Conservation (phyloP, 2,329 filamentous ascomycete species). For the Neonectria magnoliae region DNA sequence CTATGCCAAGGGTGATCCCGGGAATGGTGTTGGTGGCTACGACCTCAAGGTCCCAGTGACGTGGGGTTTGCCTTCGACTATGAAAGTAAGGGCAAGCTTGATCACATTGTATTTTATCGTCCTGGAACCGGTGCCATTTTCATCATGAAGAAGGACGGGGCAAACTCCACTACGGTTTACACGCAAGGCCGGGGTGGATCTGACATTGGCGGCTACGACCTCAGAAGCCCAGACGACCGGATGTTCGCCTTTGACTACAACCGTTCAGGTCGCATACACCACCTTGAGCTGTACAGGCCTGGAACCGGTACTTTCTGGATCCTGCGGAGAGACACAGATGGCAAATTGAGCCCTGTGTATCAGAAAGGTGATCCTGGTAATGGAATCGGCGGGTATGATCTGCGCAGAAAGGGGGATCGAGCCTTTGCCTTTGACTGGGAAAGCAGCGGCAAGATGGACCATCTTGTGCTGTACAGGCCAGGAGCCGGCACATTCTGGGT, state of each 20-base stretch:
- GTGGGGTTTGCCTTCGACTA: constrained; percentile 18
- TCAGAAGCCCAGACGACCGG: constrained; percentile 7
- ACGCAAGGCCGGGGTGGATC: constrained; percentile 7
- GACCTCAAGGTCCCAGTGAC: constrained; percentile 8
- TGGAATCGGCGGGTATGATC: constrained; percentile 17
- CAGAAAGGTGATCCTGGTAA: neutral
- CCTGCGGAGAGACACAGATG: neutral
- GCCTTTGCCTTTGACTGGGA: constrained; percentile 7
- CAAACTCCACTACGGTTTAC: constrained; percentile 2
- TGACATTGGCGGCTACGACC: constrained; percentile 19
- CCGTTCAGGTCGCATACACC: constrained; percentile 1
- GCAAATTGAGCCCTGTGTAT: neutral
- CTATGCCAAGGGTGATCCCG: constrained; percentile 13
- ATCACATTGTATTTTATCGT: constrained; percentile 16
- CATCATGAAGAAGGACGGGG: constrained; percentile 2
- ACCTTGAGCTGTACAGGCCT: constrained; percentile 16
- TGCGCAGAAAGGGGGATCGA: constrained; percentile 1
- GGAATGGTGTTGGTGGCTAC: constrained; percentile 14
- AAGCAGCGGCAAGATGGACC: constrained; percentile 4
- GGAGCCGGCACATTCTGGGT: constrained; percentile 18
- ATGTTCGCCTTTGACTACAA: constrained; percentile 17
- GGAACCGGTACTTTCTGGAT: constrained; percentile 12
- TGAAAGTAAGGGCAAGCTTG: constrained; percentile 14
- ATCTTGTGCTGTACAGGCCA: constrained; percentile 5
- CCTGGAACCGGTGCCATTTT: constrained; percentile 14